Conservation (phyloP, 78 protist species). For the Dictyostelium brefeldianum region DNA sequence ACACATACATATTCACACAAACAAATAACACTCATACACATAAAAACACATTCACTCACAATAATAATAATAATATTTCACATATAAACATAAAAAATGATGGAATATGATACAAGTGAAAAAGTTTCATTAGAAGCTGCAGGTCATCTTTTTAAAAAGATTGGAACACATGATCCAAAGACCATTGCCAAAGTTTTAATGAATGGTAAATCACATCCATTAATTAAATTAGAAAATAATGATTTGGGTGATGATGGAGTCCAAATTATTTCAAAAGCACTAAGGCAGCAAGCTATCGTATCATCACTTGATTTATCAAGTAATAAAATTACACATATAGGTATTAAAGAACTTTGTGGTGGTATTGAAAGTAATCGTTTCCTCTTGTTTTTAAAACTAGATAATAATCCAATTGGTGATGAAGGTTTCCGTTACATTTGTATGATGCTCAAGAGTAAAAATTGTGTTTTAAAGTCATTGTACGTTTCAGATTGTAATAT, state of each 20-base stretch:
- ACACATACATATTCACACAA: no score
- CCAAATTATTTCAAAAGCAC: constrained; percentile 24
- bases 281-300: constrained; percentile 57
- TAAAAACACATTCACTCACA: background rate
- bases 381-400: constrained; percentile 37
- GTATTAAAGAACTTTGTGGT: background rate
- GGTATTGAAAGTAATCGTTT: constrained; percentile 13
- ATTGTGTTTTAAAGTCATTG: constrained; percentile 2
- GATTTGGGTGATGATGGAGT: constrained; percentile 57
- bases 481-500: constrained; percentile 63
- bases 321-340: constrained; percentile 33
- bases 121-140: constrained; percentile 68
- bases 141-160: constrained; percentile 74
- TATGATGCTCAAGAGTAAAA: background rate
- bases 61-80: background rate
- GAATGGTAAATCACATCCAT: constrained; percentile 75
- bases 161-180: constrained; percentile 40
- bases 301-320: constrained; percentile 52
- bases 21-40: no score
- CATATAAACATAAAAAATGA: background rate
- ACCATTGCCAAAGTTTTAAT: constrained; percentile 50
- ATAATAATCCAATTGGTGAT: constrained; percentile 75
- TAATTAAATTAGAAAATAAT: constrained; percentile 34
- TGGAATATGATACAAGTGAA: constrained; percentile 48
- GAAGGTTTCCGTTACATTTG: constrained; percentile 9